These are phyloP conservation scores for Vicia faba DNA, from an alignment of 306 rosid genomes.

Conservation along the genomic window DNA sequence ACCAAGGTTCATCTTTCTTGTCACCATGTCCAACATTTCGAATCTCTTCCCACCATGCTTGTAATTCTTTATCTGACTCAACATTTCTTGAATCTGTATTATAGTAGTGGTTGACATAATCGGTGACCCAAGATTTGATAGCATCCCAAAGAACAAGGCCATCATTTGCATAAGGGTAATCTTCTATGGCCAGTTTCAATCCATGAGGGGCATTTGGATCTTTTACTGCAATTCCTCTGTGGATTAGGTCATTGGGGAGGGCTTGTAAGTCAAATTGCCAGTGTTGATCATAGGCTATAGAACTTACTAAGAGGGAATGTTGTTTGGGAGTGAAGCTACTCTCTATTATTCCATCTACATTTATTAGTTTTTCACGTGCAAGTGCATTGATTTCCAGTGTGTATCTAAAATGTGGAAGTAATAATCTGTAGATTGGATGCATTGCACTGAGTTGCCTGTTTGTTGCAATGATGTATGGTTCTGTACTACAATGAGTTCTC, in stretches of 20 bases:
- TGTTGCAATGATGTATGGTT: conserved; percentile 83
- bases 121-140: conserved; percentile 49
- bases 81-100: background rate
- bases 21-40: conserved; percentile 45
- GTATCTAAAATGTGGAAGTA: conserved; percentile 87
- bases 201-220: conserved; percentile 55
- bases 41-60: conserved; percentile 80
- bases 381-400: conserved; percentile 91
- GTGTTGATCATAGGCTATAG: conserved; percentile 60
- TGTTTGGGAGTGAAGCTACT: conserved; percentile 52
- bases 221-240: conserved; percentile 60
- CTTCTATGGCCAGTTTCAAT: conserved; percentile 44
- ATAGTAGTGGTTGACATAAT: conserved; percentile 46
- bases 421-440: conserved; percentile 79
- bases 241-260: conserved; percentile 71
- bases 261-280: conserved; percentile 76
- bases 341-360: conserved; percentile 66
- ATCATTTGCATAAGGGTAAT: conserved; percentile 57
- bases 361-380: conserved; percentile 69
- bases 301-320: conserved; percentile 54
- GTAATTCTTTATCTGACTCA: conserved; percentile 52
- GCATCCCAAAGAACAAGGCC: conserved; percentile 53
- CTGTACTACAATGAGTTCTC: conserved; percentile 76
- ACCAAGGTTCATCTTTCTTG: conserved; percentile 61
- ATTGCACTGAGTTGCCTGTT: conserved; percentile 69